Conservation (phyloP, 2,329 filamentous ascomycete genomes). For the Trichophyton benhamiae region DNA sequence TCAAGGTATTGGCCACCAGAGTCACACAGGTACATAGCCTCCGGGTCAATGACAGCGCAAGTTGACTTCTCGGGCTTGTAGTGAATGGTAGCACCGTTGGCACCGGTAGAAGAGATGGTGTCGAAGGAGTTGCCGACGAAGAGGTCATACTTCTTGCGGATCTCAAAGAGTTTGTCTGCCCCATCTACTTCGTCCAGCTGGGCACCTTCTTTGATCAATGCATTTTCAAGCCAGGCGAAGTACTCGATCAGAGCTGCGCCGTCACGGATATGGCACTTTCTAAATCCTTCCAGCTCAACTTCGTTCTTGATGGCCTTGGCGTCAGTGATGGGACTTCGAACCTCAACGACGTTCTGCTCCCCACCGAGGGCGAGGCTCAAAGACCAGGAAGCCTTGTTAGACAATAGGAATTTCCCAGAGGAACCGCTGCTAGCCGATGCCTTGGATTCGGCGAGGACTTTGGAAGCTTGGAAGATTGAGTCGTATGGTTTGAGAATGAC, state of each 20-base stretch:
- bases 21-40: constrained; percentile 84
- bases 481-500: constrained; percentile 73
- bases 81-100: constrained; percentile 90
- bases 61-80: constrained; percentile 77
- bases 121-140: constrained; percentile 89
- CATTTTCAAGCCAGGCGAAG: constrained; percentile 92
- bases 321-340: constrained; percentile 75
- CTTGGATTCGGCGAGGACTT: constrained; percentile 44
- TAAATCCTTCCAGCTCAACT: constrained; percentile 81
- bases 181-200: constrained; percentile 76
- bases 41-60: constrained; percentile 73
- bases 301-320: constrained; percentile 92
- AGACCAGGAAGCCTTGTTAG: constrained; percentile 86
- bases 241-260: constrained; percentile 83
- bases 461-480: constrained; percentile 66
- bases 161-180: constrained; percentile 75
- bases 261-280: constrained; percentile 83
- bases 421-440: constrained; percentile 25
- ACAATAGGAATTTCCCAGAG: constrained; percentile 61
- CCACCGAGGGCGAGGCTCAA: constrained; percentile 76
- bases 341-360: constrained; percentile 71
- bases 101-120: constrained; percentile 87
- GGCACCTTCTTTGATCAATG: constrained; percentile 60
- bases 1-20: constrained; percentile 94
- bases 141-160: constrained; percentile 48